Conservation (phyloP, 768 basidiomycete species). For the Saitozyma sp. region DNA sequence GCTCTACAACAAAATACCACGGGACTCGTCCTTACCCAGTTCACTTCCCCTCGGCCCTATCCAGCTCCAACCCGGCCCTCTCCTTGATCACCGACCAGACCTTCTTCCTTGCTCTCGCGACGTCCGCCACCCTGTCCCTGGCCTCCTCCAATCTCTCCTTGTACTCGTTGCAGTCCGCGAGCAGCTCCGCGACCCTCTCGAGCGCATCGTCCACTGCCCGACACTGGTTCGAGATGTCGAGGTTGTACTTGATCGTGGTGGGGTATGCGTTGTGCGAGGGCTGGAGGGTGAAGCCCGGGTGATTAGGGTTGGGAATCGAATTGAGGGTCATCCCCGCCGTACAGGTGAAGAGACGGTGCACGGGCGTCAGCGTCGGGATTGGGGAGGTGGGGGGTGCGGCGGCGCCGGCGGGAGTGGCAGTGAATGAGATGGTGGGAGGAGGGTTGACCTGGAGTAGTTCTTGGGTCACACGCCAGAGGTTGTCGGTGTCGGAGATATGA, state of each 20-base stretch:
- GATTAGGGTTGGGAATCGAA: slow-evolving; percentile 22
- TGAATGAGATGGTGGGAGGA: slow-evolving; percentile 24
- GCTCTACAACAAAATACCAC: too few relatives aligned
- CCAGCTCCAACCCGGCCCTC: slow-evolving; percentile 41
- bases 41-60: slow-evolving; percentile 11
- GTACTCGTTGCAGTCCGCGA: slow-evolving; percentile 52
- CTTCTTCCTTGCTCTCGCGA: slow-evolving; percentile 48
- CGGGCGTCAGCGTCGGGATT: slow-evolving; percentile 28
- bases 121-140: slow-evolving; percentile 49
- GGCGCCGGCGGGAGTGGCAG: slow-evolving; percentile 16
- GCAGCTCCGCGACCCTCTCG: slow-evolving; percentile 48
- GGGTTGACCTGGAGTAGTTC: slow-evolving; percentile 29
- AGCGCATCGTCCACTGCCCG: slow-evolving; percentile 46
- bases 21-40: too few relatives aligned
- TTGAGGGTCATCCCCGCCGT: slow-evolving; percentile 42
- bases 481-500: slow-evolving; percentile 39
- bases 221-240: slow-evolving; percentile 44
- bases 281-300: slow-evolving; percentile 23
- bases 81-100: slow-evolving; percentile 52
- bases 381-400: slow-evolving; percentile 3
- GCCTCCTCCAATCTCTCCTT: slow-evolving; percentile 52
- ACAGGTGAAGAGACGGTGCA: slow-evolving; percentile 49
- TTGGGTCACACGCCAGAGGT: slow-evolving; percentile 42
- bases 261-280: slow-evolving; percentile 22
- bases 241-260: slow-evolving; percentile 34